These are phyloP conservation scores for Talaromyces stipitatus DNA, from an alignment of 495 filamentous ascomycete species.

Conservation along the genomic window DNA sequence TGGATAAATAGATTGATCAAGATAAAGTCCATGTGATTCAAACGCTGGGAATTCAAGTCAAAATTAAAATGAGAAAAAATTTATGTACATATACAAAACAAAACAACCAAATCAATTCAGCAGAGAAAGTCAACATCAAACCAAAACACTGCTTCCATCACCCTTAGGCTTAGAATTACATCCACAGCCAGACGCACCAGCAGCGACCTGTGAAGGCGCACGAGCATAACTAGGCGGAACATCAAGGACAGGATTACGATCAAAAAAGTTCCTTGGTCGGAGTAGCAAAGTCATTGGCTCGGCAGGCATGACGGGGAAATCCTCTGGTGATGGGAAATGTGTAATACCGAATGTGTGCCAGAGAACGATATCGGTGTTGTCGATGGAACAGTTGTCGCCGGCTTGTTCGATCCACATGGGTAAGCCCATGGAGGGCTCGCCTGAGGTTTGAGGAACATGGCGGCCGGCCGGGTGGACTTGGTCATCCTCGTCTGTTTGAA, in stretches of 20 bases:
- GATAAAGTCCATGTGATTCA: no score
- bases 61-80: neutral
- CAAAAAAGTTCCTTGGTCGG: slow-evolving; percentile 82
- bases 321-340: slow-evolving; percentile 88
- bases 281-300: slow-evolving; percentile 83
- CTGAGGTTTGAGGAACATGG: slow-evolving; percentile 89
- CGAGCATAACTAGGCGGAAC: slow-evolving; percentile 73
- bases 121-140: slow-evolving; percentile 15
- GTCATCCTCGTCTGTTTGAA: slow-evolving; percentile 60
- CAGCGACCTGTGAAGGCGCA: slow-evolving; percentile 63
- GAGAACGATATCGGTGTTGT: slow-evolving; percentile 81
- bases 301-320: slow-evolving; percentile 92
- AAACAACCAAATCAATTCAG: neutral
- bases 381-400: slow-evolving; percentile 64
- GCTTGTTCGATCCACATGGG: slow-evolving; percentile 67
- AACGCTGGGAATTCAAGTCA: no score
- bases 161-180: slow-evolving; percentile 24
- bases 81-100: neutral
- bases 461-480: slow-evolving; percentile 89
- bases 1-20: no score
- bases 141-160: slow-evolving; percentile 36
- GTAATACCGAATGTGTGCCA: slow-evolving; percentile 96
- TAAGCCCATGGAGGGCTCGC: slow-evolving; percentile 70
- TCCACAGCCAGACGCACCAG: slow-evolving; percentile 34
- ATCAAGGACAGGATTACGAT: slow-evolving; percentile 77